A percentile compares a stretch with the other conserved stretches of the same genome.
These are phyloP conservation scores for Sicyos edulis DNA, from an alignment of 306 rosid species.

Conservation along the genomic window DNA sequence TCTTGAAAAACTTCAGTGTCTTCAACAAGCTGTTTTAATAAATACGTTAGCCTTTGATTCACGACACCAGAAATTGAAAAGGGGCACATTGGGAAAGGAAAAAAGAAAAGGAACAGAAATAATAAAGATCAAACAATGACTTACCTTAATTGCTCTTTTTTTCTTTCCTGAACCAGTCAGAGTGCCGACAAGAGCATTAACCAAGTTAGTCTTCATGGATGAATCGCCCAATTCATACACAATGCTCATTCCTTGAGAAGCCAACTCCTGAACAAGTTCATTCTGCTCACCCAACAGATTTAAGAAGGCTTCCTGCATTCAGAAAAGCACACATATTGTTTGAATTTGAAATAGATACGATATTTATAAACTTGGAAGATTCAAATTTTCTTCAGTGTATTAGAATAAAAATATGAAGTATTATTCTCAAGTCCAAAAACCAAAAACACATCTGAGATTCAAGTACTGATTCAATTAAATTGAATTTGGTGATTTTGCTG, in stretches of 20 bases:
- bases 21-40: conserved; percentile 63
- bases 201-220: conserved; percentile 76
- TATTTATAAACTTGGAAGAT: not conserved
- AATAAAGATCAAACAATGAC: conserved; percentile 27
- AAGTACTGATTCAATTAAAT: not conserved
- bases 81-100: conserved; percentile 15
- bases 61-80: not conserved
- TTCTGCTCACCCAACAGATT: conserved; percentile 87
- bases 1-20: conserved; percentile 91
- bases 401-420: not conserved
- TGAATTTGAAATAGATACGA: not conserved
- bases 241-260: conserved; percentile 99
- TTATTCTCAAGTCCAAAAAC: conserved; percentile 1
- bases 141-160: conserved; percentile 90
- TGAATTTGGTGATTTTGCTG: conserved; percentile 3
- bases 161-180: conserved; percentile 87
- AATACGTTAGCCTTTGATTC: conserved; percentile 17
- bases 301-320: conserved; percentile 91
- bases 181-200: conserved; percentile 76
- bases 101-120: conserved; percentile 15
- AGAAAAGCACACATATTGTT: conserved; percentile 24
- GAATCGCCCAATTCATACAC: conserved; percentile 94
- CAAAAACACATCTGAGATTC: not conserved
- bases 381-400: not conserved
- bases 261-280: conserved; percentile 93